A percentile compares a stretch with the other conserved stretches of the same genome.
phyloP scores from a whole-genome alignment of 257 asterid genomes.

The Echium plantagineum region DNA sequence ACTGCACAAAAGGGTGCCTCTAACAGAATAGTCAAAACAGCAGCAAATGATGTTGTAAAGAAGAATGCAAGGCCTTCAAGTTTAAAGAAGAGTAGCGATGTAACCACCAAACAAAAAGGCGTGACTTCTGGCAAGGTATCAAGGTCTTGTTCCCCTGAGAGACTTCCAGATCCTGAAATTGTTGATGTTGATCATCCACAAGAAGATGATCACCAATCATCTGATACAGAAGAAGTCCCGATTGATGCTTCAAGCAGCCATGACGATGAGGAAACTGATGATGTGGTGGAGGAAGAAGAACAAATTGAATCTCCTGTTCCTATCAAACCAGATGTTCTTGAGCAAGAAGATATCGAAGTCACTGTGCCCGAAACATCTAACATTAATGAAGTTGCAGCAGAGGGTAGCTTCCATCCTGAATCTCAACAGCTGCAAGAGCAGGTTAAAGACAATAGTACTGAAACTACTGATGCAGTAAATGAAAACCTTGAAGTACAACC shows the following conservation, averaged over 20 bases:
- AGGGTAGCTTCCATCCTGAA: conserved; percentile 5
- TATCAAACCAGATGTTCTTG: conserved; percentile 7
- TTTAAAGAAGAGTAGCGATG: conserved; percentile 15
- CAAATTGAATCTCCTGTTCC: conserved; percentile 8
- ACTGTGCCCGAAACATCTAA: background rate
- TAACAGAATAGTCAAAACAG: conserved; percentile 20
- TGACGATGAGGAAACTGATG: conserved; percentile 11
- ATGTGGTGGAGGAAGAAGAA: conserved; percentile 9
- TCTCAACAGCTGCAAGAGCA: conserved; percentile 5
- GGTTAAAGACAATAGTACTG: background rate
- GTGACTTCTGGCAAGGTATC: conserved; percentile 4
- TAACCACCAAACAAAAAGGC: conserved; percentile 17
- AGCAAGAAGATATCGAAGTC: too few relatives aligned
- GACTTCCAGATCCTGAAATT: conserved; percentile 9
- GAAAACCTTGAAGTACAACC: conserved; percentile 13
- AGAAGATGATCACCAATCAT: conserved; percentile 19
- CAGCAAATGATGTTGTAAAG: conserved; percentile 25
- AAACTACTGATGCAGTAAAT: conserved; percentile 7
- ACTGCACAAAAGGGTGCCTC: conserved; percentile 16
- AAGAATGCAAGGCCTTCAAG: conserved; percentile 25
- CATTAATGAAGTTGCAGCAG: conserved; percentile 12
- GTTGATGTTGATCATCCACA: conserved; percentile 14
- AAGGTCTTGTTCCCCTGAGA: conserved; percentile 9
- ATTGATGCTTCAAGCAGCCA: conserved; percentile 10
- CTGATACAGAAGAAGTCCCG: conserved; percentile 18